phyloP scores from a whole-genome alignment of 139 green algal species.

The Chlorella vulgaris region DNA sequence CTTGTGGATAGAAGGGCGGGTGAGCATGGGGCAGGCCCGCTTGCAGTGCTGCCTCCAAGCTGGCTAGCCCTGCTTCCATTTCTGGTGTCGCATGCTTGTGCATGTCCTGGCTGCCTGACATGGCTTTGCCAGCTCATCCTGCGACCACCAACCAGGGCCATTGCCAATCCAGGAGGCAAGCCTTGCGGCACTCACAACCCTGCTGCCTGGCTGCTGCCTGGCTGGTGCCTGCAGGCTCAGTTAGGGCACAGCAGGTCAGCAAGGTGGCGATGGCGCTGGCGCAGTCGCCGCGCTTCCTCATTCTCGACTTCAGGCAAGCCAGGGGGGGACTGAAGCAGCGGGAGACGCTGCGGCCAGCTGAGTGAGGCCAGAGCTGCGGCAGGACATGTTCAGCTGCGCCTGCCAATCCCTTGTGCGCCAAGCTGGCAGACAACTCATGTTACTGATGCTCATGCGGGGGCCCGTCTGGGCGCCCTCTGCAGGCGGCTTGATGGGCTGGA shows the following conservation, averaged over 20 bases:
- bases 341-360: background rate
- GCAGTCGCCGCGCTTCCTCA: constrained; percentile 55
- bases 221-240: background rate
- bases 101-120: no score
- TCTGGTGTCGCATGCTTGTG: no score
- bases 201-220: no score
- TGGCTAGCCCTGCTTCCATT: no score
- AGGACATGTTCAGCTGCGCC: background rate
- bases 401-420: no score
- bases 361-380: background rate
- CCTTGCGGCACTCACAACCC: no score
- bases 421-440: no score
- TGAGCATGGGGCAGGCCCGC: background rate
- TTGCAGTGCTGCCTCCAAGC: background rate
- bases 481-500: constrained; percentile 77
- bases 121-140: no score
- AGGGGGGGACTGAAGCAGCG: background rate
- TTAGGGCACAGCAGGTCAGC: background rate
- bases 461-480: no score
- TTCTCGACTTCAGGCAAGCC: constrained; percentile 66
- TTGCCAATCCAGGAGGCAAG: no score
- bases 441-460: no score
- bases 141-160: no score
- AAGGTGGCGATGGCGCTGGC: constrained; percentile 18
- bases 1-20: background rate